These are phyloP conservation scores for Epichloe baconii DNA, from an alignment of 2,329 filamentous ascomycete genomes.

Conservation along the genomic window DNA sequence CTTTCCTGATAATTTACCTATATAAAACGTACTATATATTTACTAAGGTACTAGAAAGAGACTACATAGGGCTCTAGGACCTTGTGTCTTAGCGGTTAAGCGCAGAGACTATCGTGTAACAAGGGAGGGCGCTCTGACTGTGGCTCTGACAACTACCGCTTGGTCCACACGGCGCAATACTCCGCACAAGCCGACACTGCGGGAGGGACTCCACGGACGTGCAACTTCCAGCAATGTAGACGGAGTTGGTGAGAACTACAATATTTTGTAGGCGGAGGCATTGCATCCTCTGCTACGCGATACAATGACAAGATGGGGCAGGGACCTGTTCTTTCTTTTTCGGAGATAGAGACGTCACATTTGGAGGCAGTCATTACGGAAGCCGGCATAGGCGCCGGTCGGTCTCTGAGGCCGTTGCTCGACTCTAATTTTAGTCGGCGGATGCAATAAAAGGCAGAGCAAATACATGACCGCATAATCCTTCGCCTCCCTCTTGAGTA, in stretches of 20 bases:
- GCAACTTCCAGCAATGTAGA: background rate
- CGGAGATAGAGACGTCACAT: constrained; percentile 20
- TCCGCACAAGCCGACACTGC: too few relatives aligned
- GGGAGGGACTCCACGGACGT: too few relatives aligned
- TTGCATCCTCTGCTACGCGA: background rate
- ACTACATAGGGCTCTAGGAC: too few relatives aligned
- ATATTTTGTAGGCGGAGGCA: background rate
- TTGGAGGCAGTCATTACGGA: constrained; percentile 26
- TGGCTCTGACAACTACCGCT: too few relatives aligned
- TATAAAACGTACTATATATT: too few relatives aligned
- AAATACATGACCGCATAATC: constrained; percentile 24
- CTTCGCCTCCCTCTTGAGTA: constrained; percentile 21
- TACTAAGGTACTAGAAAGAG: too few relatives aligned
- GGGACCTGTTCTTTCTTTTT: background rate
- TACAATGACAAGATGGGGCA: background rate
- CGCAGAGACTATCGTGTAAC: too few relatives aligned
- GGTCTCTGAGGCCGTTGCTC: constrained; percentile 61
- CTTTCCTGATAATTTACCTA: too few relatives aligned
- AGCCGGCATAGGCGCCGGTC: constrained; percentile 57
- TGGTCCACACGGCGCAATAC: too few relatives aligned
- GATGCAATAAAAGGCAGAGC: constrained; percentile 30
- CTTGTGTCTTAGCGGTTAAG: too few relatives aligned
- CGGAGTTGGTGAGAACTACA: background rate
- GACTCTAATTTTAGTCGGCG: constrained; percentile 42
- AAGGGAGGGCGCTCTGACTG: too few relatives aligned